Base-by-base conservation (phyloP, 805 yeast genomes). In the Scheffersomyces ergatensis region DNA sequence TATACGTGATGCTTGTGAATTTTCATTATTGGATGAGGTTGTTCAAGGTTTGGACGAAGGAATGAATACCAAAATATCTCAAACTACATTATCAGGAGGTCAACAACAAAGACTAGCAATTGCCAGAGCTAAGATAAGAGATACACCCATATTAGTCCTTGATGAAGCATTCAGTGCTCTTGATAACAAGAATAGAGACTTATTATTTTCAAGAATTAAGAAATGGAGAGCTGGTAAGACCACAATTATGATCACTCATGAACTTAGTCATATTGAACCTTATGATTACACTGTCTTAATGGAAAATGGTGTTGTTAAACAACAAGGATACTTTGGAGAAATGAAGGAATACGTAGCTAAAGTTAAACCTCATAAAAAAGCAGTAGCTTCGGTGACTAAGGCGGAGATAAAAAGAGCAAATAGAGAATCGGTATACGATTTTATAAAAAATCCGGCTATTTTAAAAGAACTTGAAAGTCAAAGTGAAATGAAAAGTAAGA, bases 141-240 rank as follows among this genome's bases (percentile, higher is more conserved):
- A 93, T 53, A 62, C 95, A 0, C 87, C 90, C 0, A 74, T 93
- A 4, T 62, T 92, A 44, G 75, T 93, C 2, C 65, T 90, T 20
- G 99, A 93, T 63, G 99, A 93, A 57, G 77, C 93, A 3, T 65
- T 87, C 2, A 83, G 93, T 36, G 97, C 97, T 0, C 62, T 93
- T 41, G 97, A 93, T 57, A 56, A 63, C 2, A 51, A 50, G 0
- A 72, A 74, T 33, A 71, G 82, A 44, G 61, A 62, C 0, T 40
- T 54, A 3, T 57, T 89, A 4, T 58, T 83, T 53, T 55, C 63
- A 2, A 70, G 72, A 0, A 69, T 93, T 11, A 74, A 77, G 39
- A 40, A 47, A 3, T 81, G 85, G 83, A 73, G 98, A 49, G 42
- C 45, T 6, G 81, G 77, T 2, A 83, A 76, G 47, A 85, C 97